Base-by-base conservation (phyloP, 2,329 filamentous ascomycete species). In the Cercospora sp. region DNA sequence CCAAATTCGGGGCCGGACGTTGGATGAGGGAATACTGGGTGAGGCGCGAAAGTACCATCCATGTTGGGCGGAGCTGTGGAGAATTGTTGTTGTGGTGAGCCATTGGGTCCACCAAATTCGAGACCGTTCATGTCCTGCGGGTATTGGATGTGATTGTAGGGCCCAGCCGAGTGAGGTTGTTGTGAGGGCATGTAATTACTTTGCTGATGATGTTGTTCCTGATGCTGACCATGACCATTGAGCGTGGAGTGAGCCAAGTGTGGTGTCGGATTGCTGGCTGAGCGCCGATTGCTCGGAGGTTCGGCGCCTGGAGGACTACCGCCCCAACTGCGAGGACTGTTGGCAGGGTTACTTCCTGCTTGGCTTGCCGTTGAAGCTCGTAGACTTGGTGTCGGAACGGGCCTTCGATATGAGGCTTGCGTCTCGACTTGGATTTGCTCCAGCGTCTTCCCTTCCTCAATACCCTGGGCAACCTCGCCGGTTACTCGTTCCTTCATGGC, bases 381-480 rank as follows among this genome's bases (percentile, higher is more conserved):
- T 32, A 78, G 63, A 45, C 73, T 77, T 3, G 75, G 73, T 16
- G 77, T 78, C 53, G 76, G 74, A 8, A 79, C 67, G 1, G 77
- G 77, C 21, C 74, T 58, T n/a, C 77, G 71, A 66, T 79, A 79
- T 3, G 73, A 69, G 2, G 76, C 74, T 70, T 79, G 77, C 4
- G 73, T 78, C 66, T 78, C 77, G 61, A 76, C 74, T 62, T 79
- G 78, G 55, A 79, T 77, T 63, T 79, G 77, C 62, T 79, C 76
- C 45, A 77, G 63, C 7, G 74, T 76, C 66, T 77, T 77, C 30
- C 76, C 78, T 57, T 76, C 75, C 60, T 78, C 75, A 28, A 78
- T 67, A 7, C 72, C 76, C 28, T 75, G 69, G 2, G 66, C 66
- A 24, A 74, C 69, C 61, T 72, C 70, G 40, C 62, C 72, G 24